Evolutionary conservation across 1,139 yeast species (phyloP).

Genomic region (Zhuliangozyma blackwelliae): DNA sequence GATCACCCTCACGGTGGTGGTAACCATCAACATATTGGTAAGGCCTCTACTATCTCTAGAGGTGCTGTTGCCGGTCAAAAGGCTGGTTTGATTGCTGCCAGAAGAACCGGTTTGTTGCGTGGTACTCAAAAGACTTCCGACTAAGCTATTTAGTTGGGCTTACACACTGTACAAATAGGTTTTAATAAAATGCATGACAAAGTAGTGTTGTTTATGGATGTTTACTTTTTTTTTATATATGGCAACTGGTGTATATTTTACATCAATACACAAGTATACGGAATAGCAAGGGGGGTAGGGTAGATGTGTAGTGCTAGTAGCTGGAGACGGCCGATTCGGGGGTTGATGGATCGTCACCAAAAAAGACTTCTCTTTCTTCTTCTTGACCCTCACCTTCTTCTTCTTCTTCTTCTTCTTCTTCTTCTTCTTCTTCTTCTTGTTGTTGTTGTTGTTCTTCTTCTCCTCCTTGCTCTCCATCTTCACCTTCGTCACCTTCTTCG

Average conservation of each 20-base stretch:
- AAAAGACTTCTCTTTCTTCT: not conserved
- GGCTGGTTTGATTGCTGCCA: slow-evolving; percentile 99
- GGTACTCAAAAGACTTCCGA: slow-evolving; percentile 99
- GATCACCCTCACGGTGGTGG: slow-evolving; percentile 99
- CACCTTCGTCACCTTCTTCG: not conserved
- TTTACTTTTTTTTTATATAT: slow-evolving; percentile 5
- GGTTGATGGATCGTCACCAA: not conserved
- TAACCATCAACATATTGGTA: slow-evolving; percentile 99
- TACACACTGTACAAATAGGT: slow-evolving; percentile 4
- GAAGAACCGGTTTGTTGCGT: slow-evolving; percentile 99
- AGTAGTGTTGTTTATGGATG: slow-evolving; percentile 5
- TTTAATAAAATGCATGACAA: slow-evolving; percentile 4
- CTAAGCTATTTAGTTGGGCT: slow-evolving; percentile 27
- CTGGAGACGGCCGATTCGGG: too few species aligned
- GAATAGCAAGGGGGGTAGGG: too few species aligned
- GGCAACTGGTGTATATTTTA: too few species aligned
- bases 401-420: not conserved
- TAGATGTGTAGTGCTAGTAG: too few species aligned
- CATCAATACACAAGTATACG: too few species aligned
- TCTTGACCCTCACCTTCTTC: too few species aligned
- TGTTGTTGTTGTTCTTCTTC: too few species aligned
- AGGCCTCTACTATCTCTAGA: slow-evolving; percentile 99
- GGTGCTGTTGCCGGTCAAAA: slow-evolving; percentile 99
- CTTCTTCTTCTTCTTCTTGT: too few species aligned
- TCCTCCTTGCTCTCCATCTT: not conserved